These are phyloP conservation scores for Cystofilobasidium bisporidii DNA, from an alignment of 768 basidiomycete genomes.

Conservation along the genomic window DNA sequence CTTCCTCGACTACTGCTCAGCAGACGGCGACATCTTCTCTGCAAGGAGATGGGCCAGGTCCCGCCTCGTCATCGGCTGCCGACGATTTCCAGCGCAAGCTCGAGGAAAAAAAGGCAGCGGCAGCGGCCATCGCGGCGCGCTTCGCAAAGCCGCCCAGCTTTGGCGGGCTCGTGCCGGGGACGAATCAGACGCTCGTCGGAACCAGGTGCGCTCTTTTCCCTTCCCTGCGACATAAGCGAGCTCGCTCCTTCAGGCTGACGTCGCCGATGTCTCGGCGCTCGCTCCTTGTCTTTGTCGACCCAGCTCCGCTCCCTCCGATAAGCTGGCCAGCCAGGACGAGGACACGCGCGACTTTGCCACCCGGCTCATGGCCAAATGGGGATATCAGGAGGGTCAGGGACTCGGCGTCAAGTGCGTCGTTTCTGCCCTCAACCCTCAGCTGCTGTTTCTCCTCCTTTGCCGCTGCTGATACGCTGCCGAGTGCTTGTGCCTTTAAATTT, in stretches of 20 bases:
- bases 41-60: conserved; percentile 1
- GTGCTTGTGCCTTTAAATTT: too few species aligned
- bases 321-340: background rate
- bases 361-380: conserved; percentile 62
- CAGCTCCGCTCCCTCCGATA: background rate
- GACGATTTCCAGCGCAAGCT: conserved; percentile 16
- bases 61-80: background rate
- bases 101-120: conserved; percentile 41
- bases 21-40: background rate
- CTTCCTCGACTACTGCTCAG: background rate
- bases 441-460: too few species aligned
- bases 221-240: too few species aligned
- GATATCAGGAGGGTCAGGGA: conserved; percentile 87
- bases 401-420: conserved; percentile 56
- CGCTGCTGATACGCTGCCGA: too few species aligned
- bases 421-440: too few species aligned
- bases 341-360: conserved; percentile 23
- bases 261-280: too few species aligned
- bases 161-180: conserved; percentile 6
- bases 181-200: background rate
- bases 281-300: background rate
- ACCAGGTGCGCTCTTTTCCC: background rate
- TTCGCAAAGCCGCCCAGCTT: conserved; percentile 31
- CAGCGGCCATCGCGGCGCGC: conserved; percentile 71
- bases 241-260: too few species aligned